Evolutionary conservation across 805 yeast species (phyloP).

Genomic region (Lachancea sp.): DNA sequence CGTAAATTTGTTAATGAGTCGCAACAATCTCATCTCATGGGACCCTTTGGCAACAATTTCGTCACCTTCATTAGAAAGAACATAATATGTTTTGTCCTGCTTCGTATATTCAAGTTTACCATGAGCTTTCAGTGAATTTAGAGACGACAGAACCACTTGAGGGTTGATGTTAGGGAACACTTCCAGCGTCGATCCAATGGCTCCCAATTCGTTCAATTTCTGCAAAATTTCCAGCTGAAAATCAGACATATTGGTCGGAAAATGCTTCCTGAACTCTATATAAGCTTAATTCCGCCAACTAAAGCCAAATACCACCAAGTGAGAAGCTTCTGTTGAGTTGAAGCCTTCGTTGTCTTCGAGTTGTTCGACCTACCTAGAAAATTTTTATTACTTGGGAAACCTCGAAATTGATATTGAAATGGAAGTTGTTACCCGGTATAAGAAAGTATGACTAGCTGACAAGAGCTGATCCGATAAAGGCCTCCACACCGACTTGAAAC

Average conservation of each 20-base stretch:
- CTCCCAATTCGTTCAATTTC: conserved; percentile 54
- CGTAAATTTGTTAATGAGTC: conserved; percentile 66
- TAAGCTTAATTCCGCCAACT: neutral
- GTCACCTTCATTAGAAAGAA: conserved; percentile 72
- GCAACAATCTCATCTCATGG: conserved; percentile 79
- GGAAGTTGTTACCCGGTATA: neutral
- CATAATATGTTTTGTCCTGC: conserved; percentile 70
- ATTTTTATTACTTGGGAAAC: neutral
- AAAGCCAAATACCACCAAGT: neutral
- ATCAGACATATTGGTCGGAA: conserved; percentile 47
- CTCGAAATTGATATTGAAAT: too few species aligned
- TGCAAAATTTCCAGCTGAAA: conserved; percentile 58
- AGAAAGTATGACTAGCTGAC: too few species aligned
- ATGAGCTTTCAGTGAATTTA: conserved; percentile 79
- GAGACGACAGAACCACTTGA: conserved; percentile 68
- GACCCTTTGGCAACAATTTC: conserved; percentile 78
- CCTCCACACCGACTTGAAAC: too few species aligned
- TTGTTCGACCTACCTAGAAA: neutral
- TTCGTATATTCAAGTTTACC: conserved; percentile 69
- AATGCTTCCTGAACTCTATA: neutral
- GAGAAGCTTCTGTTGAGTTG: neutral
- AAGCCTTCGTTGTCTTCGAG: neutral
- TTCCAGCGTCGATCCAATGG: conserved; percentile 61
- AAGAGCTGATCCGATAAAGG: too few species aligned
- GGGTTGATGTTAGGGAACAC: conserved; percentile 63